Evolutionary conservation across 2,329 filamentous ascomycete species (phyloP).

Genomic region (Fusarium citri): DNA sequence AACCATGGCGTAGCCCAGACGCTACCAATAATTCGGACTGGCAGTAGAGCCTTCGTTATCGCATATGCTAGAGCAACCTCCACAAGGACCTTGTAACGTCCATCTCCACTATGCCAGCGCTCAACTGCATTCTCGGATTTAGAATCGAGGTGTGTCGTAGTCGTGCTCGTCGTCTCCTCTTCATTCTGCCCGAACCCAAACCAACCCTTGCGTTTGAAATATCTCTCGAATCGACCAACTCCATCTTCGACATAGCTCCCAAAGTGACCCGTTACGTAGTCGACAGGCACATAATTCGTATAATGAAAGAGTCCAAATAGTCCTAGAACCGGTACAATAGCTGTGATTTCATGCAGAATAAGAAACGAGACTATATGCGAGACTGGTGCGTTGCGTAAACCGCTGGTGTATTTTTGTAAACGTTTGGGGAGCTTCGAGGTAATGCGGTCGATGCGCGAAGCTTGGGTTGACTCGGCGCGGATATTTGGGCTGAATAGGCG

Average conservation of each 20-base stretch:
- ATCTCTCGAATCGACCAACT: conserved; percentile 79
- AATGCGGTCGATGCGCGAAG: conserved; percentile 58
- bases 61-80: conserved; percentile 90
- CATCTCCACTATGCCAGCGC: conserved; percentile 55
- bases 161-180: conserved; percentile 3
- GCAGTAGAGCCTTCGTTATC: conserved; percentile 86
- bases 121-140: conserved; percentile 48
- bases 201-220: conserved; percentile 84
- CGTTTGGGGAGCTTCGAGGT: conserved; percentile 70
- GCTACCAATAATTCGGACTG: conserved; percentile 79
- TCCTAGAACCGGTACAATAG: conserved; percentile 80
- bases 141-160: conserved; percentile 12
- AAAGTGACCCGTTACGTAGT: conserved; percentile 62
- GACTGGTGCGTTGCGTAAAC: conserved; percentile 79
- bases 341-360: conserved; percentile 91
- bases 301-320: conserved; percentile 85
- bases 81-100: conserved; percentile 67
- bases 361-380: conserved; percentile 89
- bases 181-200: conserved; percentile 68
- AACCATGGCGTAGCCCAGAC: conserved; percentile 95
- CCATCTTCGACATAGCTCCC: conserved; percentile 68
- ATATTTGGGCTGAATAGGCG: conserved; percentile 11
- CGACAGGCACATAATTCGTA: conserved; percentile 75
- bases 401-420: conserved; percentile 75
- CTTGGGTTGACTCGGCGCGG: conserved; percentile 47